phyloP scores from a whole-genome alignment of 2,329 filamentous ascomycete genomes.

The Triangularia verruculosa region DNA sequence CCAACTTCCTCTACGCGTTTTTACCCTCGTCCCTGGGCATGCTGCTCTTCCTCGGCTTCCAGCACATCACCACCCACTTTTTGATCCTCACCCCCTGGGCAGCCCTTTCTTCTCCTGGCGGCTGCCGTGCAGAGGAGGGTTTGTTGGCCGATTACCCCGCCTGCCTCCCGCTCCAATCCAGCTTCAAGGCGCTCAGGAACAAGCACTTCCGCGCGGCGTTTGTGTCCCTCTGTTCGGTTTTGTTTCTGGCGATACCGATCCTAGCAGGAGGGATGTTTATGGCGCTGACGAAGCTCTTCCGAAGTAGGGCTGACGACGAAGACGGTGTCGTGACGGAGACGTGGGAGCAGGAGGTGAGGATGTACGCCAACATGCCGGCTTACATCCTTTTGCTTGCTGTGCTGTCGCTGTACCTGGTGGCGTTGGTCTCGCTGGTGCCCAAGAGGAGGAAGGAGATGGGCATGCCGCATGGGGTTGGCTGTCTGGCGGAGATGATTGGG shows the following conservation, averaged over 20 bases:
- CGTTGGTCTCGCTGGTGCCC: constrained; percentile 60
- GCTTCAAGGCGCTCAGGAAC: constrained; percentile 56
- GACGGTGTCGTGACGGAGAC: background rate
- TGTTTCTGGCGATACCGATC: constrained; percentile 63
- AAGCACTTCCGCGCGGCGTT: constrained; percentile 64
- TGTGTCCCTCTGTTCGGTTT: constrained; percentile 55
- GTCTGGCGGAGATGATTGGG: constrained; percentile 72
- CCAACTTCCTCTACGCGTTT: constrained; percentile 85
- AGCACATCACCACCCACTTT: constrained; percentile 63
- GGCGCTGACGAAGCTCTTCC: constrained; percentile 57
- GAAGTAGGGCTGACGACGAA: background rate
- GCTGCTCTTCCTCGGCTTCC: constrained; percentile 63
- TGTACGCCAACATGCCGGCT: constrained; percentile 71
- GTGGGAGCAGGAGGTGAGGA: constrained; percentile 47
- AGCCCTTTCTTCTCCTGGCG: constrained; percentile 54
- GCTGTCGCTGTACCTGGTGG: constrained; percentile 66
- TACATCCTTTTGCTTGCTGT: constrained; percentile 72
- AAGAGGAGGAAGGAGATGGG: constrained; percentile 57
- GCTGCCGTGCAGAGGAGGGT: constrained; percentile 59
- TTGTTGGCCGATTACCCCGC: constrained; percentile 70
- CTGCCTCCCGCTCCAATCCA: constrained; percentile 59
- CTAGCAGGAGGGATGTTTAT: constrained; percentile 71
- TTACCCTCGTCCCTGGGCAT: constrained; percentile 66
- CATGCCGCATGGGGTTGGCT: constrained; percentile 70
- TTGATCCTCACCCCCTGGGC: constrained; percentile 69